Evolutionary conservation across 441 rosid genomes (phyloP).

Genomic region (Eutrema salsugineum): DNA sequence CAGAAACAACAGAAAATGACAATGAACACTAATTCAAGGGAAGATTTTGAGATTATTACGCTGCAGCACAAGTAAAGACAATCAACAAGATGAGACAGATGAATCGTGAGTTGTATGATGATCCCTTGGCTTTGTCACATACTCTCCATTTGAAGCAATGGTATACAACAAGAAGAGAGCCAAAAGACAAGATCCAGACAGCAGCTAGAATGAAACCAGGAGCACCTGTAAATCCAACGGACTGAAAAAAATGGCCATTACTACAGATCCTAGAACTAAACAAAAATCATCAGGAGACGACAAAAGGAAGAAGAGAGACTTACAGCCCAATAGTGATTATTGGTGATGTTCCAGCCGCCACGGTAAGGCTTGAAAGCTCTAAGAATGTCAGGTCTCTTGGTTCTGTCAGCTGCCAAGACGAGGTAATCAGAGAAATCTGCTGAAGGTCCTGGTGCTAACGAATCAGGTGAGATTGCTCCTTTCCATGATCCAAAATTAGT

Average conservation of each 20-base stretch:
- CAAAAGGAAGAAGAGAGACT: constrained; percentile 20
- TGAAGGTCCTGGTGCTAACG: constrained; percentile 64
- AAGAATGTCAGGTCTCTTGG: constrained; percentile 84
- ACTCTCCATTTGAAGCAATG: constrained; percentile 72
- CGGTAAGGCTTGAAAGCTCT: constrained; percentile 55
- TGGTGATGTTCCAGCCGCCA: constrained; percentile 86
- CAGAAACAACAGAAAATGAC: not conserved
- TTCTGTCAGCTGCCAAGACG: constrained; percentile 72
- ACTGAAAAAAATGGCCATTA: constrained; percentile 44
- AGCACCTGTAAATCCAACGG: constrained; percentile 94
- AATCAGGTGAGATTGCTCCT: constrained; percentile 43
- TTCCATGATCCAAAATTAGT: constrained; percentile 60
- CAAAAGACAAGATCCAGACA: constrained; percentile 82
- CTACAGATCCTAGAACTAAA: constrained; percentile 1
- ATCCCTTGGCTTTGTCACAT: constrained; percentile 45
- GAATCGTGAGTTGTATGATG: constrained; percentile 39
- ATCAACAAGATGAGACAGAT: constrained; percentile 71
- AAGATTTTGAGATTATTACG: constrained; percentile 78
- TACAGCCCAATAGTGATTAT: constrained; percentile 92
- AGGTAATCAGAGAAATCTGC: constrained; percentile 34
- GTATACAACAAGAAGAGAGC: constrained; percentile 59
- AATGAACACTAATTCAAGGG: not conserved
- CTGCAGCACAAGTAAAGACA: constrained; percentile 77
- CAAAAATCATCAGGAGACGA: not conserved
- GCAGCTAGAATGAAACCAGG: constrained; percentile 68